Evolutionary conservation across 2,329 filamentous ascomycete species (phyloP).

Genomic region (Albophoma yamanashiensis): DNA sequence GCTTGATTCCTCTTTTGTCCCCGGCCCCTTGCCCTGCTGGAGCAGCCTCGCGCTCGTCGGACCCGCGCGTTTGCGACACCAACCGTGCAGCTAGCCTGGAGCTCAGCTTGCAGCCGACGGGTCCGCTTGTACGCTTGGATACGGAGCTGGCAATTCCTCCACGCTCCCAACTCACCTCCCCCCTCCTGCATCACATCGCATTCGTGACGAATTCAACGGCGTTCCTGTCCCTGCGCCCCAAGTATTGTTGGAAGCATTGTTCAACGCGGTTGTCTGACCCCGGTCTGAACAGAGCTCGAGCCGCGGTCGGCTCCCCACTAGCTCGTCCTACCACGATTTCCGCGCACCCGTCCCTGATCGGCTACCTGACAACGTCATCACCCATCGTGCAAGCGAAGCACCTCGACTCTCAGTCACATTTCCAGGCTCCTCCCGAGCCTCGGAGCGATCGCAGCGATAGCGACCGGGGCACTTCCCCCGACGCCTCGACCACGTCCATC

Average conservation of each 20-base stretch:
- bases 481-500: constrained; percentile 4
- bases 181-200: neutral
- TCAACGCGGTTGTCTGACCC: neutral
- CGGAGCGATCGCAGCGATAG: constrained; percentile 65
- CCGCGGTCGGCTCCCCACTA: constrained; percentile 13
- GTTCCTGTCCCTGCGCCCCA: neutral
- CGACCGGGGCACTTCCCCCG: constrained; percentile 12
- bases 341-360: constrained; percentile 53
- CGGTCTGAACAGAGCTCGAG: neutral
- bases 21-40: neutral
- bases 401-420: constrained; percentile 16
- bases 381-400: constrained; percentile 52
- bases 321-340: constrained; percentile 24
- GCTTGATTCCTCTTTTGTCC: neutral
- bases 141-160: neutral
- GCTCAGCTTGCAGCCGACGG: neutral
- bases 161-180: neutral
- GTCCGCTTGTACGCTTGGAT: neutral
- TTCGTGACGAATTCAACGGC: neutral
- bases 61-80: neutral
- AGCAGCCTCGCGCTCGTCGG: neutral
- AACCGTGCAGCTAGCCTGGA: neutral
- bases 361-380: constrained; percentile 59
- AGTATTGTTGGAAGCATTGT: neutral
- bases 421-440: constrained; percentile 36